Evolutionary conservation across 176 grass and related monocot species (phyloP).

Genomic region (Raddia guianensis): DNA sequence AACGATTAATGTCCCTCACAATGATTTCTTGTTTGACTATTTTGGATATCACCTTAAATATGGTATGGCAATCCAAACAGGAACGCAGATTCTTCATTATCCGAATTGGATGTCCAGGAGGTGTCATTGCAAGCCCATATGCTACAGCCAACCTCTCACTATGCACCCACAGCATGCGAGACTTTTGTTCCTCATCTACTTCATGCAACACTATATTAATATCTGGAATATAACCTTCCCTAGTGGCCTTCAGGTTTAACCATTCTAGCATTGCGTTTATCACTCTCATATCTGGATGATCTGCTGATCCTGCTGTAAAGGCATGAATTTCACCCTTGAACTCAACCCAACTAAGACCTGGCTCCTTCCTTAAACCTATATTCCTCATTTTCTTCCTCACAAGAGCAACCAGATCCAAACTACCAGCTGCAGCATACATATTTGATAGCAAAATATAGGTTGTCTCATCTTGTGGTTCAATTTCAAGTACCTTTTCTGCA

Average conservation of each 20-base stretch:
- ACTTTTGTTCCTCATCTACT: constrained; percentile 48
- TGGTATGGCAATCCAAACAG: constrained; percentile 52
- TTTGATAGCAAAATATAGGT: constrained; percentile 62
- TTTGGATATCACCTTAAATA: constrained; percentile 55
- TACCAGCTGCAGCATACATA: constrained; percentile 61
- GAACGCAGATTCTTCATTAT: constrained; percentile 65
- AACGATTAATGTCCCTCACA: constrained; percentile 54
- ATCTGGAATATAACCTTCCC: constrained; percentile 52
- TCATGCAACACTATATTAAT: constrained; percentile 48
- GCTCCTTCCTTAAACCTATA: constrained; percentile 48
- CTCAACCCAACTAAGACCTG: constrained; percentile 61
- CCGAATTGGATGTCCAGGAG: constrained; percentile 41
- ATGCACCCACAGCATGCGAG: constrained; percentile 54
- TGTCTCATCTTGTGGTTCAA: constrained; percentile 53
- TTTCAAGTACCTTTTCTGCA: constrained; percentile 56
- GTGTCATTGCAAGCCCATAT: constrained; percentile 51
- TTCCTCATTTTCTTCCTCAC: constrained; percentile 62
- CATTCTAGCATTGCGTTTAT: constrained; percentile 58
- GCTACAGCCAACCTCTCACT: constrained; percentile 63
- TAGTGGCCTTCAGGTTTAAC: constrained; percentile 40
- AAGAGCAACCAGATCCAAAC: constrained; percentile 53
- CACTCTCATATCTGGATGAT: constrained; percentile 59
- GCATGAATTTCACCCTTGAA: constrained; percentile 49
- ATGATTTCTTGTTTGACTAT: constrained; percentile 46
- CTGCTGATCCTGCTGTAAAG: constrained; percentile 52